Conservation (phyloP, 2,329 filamentous ascomycete genomes). For the Hymenoscyphus infarciens region DNA sequence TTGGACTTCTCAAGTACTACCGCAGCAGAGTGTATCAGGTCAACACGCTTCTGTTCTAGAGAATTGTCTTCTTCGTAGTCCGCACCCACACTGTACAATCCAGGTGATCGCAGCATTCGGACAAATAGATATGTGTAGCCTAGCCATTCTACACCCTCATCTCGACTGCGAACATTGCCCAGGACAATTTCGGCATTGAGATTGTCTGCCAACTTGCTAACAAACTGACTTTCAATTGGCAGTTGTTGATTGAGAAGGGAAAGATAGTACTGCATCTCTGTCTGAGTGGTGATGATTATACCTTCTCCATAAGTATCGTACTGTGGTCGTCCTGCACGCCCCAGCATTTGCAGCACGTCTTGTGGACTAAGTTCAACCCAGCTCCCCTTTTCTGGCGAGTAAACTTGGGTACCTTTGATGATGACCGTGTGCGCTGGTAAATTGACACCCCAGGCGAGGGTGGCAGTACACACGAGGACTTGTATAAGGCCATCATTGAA, state of each 20-base stretch:
- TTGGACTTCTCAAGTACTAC: constrained; percentile 81
- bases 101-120: constrained; percentile 92
- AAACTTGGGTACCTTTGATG: constrained; percentile 97
- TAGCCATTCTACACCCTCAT: constrained; percentile 98
- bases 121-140: constrained; percentile 98
- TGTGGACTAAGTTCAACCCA: constrained; percentile 98
- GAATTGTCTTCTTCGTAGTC: constrained; percentile 93
- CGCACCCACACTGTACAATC: constrained; percentile 89
- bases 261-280: constrained; percentile 94
- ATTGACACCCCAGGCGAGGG: constrained; percentile 99
- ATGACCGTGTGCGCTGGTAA: constrained; percentile 96
- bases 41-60: constrained; percentile 94
- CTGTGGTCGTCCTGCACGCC: constrained; percentile 91
- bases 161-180: constrained; percentile 84
- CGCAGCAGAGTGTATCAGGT: constrained; percentile 91
- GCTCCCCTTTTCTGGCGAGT: constrained; percentile 96
- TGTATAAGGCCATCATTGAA: constrained; percentile 90
- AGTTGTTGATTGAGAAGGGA: constrained; percentile 95
- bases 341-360: constrained; percentile 97
- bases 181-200: constrained; percentile 95
- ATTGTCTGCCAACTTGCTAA: constrained; percentile 90
- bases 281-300: constrained; percentile 96
- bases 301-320: constrained; percentile 98
- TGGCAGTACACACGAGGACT: constrained; percentile 94
- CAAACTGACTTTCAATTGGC: constrained; percentile 94